phyloP scores from a whole-genome alignment of 306 rosid species.

The Castanea sativa region DNA sequence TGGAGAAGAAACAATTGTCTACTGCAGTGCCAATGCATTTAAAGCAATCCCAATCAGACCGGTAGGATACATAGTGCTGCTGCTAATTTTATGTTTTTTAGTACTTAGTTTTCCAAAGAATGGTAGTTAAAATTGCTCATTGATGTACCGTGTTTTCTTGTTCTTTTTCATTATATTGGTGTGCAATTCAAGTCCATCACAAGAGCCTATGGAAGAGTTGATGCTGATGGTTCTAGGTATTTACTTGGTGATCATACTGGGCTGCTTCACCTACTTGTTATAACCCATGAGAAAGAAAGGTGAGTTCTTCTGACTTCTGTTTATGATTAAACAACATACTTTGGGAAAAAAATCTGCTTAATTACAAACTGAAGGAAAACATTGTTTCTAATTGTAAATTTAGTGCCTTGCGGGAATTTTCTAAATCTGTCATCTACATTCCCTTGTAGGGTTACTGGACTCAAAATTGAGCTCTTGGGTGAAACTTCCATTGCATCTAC shows the following conservation, averaged over 20 bases:
- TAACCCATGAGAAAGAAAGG: slow-evolving; percentile 96
- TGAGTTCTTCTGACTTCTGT: slow-evolving; percentile 23
- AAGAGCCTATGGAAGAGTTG: slow-evolving; percentile 92
- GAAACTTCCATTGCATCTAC: slow-evolving; percentile 97
- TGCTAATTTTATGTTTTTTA: slow-evolving; percentile 5
- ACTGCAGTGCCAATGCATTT: slow-evolving; percentile 91
- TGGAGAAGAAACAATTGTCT: slow-evolving; percentile 97
- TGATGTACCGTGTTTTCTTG: not conserved
- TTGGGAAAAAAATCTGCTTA: not conserved
- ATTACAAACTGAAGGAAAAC: not conserved
- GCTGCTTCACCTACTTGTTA: slow-evolving; percentile 86
- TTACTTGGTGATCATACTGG: slow-evolving; percentile 96
- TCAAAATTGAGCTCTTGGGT: slow-evolving; percentile 90
- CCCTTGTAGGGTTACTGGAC: slow-evolving; percentile 86
- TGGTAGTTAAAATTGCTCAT: not conserved
- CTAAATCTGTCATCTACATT: slow-evolving; percentile 9
- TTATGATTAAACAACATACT: not conserved
- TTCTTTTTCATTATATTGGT: slow-evolving; percentile 24
- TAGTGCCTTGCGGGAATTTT: not conserved
- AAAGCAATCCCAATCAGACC: slow-evolving; percentile 91
- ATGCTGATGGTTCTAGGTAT: slow-evolving; percentile 96
- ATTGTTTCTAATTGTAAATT: not conserved
- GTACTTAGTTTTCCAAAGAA: not conserved
- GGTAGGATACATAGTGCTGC: slow-evolving; percentile 45
- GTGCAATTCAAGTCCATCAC: slow-evolving; percentile 64